Percentiles rank a stretch among this genome's conserved stretches.
phyloP scores from a whole-genome alignment of 208 protist species.

The Acanthamoeba culbertsoni region DNA sequence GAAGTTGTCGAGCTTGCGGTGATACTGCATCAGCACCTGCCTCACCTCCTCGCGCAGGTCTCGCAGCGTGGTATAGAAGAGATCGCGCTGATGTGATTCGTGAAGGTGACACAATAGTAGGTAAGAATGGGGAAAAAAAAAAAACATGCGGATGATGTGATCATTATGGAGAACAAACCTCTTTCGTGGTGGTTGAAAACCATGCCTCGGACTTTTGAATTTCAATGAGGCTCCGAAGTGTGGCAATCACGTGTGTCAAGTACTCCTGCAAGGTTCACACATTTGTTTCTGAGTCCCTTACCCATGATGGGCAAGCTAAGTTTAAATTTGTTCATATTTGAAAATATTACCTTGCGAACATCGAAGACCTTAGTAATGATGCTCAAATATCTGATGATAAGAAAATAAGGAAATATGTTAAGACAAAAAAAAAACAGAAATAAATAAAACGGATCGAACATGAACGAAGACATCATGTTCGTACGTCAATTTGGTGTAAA shows the following conservation, averaged over 20 bases:
- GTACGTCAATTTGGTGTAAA: conserved; percentile 1
- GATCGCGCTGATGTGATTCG: neutral
- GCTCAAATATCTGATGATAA: neutral
- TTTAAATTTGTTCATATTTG: no score
- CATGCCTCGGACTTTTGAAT: neutral
- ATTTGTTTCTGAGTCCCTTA: no score
- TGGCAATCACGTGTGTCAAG: neutral
- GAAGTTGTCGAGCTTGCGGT: conserved; percentile 24
- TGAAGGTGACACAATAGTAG: no score
- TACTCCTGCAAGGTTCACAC: neutral
- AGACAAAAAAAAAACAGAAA: neutral
- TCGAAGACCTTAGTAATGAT: conserved; percentile 13
- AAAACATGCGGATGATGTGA: neutral
- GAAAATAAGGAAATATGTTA: neutral
- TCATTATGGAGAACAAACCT: neutral
- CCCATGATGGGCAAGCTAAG: no score
- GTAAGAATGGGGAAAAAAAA: neutral
- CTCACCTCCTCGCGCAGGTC: neutral
- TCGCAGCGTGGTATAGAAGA: neutral
- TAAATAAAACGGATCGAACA: no score
- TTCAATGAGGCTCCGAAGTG: neutral
- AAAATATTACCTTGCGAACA: neutral
- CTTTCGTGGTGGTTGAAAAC: neutral
- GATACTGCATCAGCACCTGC: conserved; percentile 10
- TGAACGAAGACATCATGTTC: neutral